Evolutionary conservation across 2,329 filamentous ascomycete genomes (phyloP).

Genomic region (Alternaria metachromatica): DNA sequence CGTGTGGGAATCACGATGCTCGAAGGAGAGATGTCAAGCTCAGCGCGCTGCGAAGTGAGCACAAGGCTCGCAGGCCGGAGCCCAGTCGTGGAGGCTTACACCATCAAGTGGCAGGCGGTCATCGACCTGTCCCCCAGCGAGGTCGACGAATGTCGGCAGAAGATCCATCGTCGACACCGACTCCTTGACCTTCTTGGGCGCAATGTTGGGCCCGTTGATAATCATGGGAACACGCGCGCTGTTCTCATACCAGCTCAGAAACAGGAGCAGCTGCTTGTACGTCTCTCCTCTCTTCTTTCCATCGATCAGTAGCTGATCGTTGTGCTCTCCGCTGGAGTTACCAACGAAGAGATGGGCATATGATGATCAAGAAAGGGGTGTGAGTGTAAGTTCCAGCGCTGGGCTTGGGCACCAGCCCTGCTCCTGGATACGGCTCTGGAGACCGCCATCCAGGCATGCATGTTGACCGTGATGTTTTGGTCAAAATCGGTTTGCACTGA

Average conservation of each 20-base stretch:
- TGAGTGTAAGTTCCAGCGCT: background rate
- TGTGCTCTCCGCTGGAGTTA: background rate
- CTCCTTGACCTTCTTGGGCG: slow-evolving; percentile 76
- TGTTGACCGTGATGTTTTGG: background rate
- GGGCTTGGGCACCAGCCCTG: background rate
- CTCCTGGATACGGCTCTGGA: background rate
- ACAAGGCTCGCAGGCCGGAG: background rate
- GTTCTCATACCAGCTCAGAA: slow-evolving; percentile 87
- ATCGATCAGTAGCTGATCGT: background rate
- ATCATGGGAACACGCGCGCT: slow-evolving; percentile 89
- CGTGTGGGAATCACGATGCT: no score
- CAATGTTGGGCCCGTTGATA: slow-evolving; percentile 78
- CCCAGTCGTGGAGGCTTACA: slow-evolving; percentile 68
- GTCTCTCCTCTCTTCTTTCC: background rate
- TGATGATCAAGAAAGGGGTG: background rate
- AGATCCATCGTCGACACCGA: slow-evolving; percentile 90
- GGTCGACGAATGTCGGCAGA: slow-evolving; percentile 84
- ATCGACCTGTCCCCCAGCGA: slow-evolving; percentile 74
- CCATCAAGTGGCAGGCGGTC: slow-evolving; percentile 86
- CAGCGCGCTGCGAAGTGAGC: background rate
- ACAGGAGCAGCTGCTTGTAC: background rate
- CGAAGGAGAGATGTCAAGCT: background rate
- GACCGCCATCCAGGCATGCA: background rate
- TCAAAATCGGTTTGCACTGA: background rate
- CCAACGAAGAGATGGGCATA: background rate